phyloP scores from a whole-genome alignment of 352 stramenopile genomes.

The Pythium inflatum region DNA sequence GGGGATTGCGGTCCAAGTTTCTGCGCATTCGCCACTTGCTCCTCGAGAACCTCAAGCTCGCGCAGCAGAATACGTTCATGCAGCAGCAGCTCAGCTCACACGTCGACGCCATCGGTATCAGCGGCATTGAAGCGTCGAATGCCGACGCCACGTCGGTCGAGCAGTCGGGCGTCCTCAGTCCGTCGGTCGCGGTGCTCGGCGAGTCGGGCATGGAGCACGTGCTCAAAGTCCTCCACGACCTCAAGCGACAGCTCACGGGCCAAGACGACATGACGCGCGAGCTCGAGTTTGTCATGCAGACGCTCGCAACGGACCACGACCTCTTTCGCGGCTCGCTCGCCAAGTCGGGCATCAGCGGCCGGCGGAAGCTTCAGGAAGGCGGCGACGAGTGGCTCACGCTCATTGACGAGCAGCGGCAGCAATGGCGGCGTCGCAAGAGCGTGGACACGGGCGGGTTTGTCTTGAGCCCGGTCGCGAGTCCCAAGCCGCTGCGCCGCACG shows the following conservation, averaged over 20 bases:
- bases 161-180: conserved; percentile 19
- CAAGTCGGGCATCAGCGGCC: too few species aligned
- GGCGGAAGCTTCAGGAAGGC: too few species aligned
- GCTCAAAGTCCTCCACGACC: conserved; percentile 53
- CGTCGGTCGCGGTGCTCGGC: conserved; percentile 39
- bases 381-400: conserved; percentile 57
- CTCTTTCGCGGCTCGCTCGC: conserved; percentile 44
- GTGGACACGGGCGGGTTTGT: conserved; percentile 14
- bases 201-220: conserved; percentile 81
- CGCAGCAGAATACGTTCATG: conserved; percentile 66
- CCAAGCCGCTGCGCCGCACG: conserved; percentile 49
- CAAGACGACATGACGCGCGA: conserved; percentile 47
- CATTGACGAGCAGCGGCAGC: conserved; percentile 49
- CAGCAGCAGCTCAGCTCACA: conserved; percentile 68
- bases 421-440: conserved; percentile 47
- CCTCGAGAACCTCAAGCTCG: conserved; percentile 67
- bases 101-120: conserved; percentile 60
- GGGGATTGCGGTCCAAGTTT: conserved; percentile 51
- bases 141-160: conserved; percentile 14
- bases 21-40: conserved; percentile 57
- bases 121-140: conserved; percentile 30
- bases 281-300: conserved; percentile 73
- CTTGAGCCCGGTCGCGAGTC: neutral
- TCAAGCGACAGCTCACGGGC: conserved; percentile 48
- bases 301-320: conserved; percentile 66